These are phyloP conservation scores for Breynia disticha DNA, from an alignment of 441 rosid genomes.

Conservation along the genomic window DNA sequence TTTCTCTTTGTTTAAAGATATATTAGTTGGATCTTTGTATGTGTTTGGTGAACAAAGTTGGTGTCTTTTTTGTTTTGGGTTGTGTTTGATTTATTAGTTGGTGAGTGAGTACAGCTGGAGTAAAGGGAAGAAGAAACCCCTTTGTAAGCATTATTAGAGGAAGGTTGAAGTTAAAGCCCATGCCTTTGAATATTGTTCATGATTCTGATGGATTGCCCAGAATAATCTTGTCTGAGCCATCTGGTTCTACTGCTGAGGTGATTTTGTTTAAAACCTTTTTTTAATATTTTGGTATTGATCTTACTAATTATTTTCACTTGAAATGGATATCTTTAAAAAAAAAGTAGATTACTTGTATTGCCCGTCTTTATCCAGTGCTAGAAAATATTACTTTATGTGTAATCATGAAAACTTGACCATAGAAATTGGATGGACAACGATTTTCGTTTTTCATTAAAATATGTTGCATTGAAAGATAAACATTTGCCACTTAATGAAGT, in stretches of 20 bases:
- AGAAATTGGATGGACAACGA: not conserved
- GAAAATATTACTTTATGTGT: too few relatives aligned
- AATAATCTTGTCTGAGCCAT: conserved; percentile 59
- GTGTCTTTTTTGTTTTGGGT: too few relatives aligned
- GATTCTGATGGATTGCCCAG: conserved; percentile 55
- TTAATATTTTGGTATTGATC: not conserved
- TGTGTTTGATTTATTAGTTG: too few relatives aligned
- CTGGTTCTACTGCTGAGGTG: conserved; percentile 84
- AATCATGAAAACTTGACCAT: too few relatives aligned
- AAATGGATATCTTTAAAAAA: not conserved
- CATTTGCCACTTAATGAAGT: not conserved
- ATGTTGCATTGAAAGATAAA: not conserved
- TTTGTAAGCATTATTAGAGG: conserved; percentile 34
- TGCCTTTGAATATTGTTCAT: conserved; percentile 58
- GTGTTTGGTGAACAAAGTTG: too few relatives aligned
- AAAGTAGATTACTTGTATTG: too few relatives aligned
- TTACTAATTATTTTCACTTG: not conserved
- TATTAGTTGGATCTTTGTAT: too few relatives aligned
- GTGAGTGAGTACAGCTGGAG: conserved; percentile 35
- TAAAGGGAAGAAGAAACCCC: conserved; percentile 46
- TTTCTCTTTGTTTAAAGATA: too few relatives aligned
- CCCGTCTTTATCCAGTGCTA: too few relatives aligned
- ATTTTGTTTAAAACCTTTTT: not conserved
- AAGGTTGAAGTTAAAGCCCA: conserved; percentile 29
- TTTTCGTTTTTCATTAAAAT: not conserved